Conservation (phyloP, 1,284 basidiomycete genomes). For the Vanrija sp. region DNA sequence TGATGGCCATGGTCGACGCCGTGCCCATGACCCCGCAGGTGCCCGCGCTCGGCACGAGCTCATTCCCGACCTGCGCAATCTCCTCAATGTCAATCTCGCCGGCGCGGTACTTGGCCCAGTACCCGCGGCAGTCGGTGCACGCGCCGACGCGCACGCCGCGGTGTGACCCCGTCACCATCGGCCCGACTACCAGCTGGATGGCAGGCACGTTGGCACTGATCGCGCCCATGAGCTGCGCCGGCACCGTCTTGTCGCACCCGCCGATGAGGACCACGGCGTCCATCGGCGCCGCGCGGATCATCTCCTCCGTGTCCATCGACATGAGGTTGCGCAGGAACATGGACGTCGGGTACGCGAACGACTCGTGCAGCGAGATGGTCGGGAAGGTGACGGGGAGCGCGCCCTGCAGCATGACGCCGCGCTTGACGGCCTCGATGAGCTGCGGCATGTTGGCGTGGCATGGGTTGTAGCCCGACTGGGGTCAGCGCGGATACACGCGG, state of each 20-base stretch:
- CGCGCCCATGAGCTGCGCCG: conserved; percentile 46
- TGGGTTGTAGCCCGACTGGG: conserved; percentile 37
- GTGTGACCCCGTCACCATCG: conserved; percentile 45
- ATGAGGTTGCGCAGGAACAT: conserved; percentile 47
- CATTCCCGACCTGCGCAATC: conserved; percentile 39
- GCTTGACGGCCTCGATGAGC: conserved; percentile 40
- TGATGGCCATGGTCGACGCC: conserved; percentile 46
- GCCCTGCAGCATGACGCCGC: conserved; percentile 41
- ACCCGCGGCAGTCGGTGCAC: conserved; percentile 44
- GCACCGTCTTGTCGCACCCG: conserved; percentile 48
- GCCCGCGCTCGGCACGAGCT: conserved; percentile 43
- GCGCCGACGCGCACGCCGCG: conserved; percentile 41
- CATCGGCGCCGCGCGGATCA: conserved; percentile 46
- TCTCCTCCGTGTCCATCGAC: conserved; percentile 46
- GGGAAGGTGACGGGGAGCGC: conserved; percentile 43
- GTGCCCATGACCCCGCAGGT: conserved; percentile 48
- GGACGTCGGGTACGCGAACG: conserved; percentile 42
- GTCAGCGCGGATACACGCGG: not conserved
- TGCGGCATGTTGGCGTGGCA: conserved; percentile 43
- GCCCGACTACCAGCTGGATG: conserved; percentile 43
- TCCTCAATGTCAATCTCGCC: conserved; percentile 45
- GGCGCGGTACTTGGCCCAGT: conserved; percentile 43
- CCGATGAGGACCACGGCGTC: conserved; percentile 45
- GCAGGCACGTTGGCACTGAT: conserved; percentile 43
- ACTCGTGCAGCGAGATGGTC: conserved; percentile 45